These are phyloP conservation scores for Epichloe sibirici DNA, from an alignment of 2,329 filamentous ascomycete species.

Conservation along the genomic window DNA sequence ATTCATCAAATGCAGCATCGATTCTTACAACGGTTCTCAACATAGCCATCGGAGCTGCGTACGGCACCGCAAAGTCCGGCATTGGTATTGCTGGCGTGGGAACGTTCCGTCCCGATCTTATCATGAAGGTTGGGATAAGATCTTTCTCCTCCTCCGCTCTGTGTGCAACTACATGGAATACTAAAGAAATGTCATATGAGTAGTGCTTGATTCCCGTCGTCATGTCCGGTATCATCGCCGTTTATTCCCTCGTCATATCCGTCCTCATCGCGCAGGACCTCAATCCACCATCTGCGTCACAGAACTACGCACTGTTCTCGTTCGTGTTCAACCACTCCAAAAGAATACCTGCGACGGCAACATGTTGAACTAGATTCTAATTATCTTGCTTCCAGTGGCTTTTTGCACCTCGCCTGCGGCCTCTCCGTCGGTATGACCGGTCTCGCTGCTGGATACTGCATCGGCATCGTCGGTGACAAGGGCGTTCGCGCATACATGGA, in stretches of 20 bases:
- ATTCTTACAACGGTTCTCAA: constrained; percentile 7
- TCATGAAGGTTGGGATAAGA: constrained; percentile 65
- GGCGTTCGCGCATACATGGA: constrained; percentile 93
- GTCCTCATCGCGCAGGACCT: constrained; percentile 92
- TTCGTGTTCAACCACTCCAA: constrained; percentile 27
- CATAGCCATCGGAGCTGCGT: constrained; percentile 59
- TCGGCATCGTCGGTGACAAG: constrained; percentile 88
- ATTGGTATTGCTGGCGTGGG: constrained; percentile 80
- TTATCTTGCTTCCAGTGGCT: constrained; percentile 45
- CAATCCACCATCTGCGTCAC: constrained; percentile 48
- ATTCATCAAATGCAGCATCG: neutral
- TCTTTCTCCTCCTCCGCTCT: neutral
- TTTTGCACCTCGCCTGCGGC: constrained; percentile 87
- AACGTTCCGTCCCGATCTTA: constrained; percentile 73
- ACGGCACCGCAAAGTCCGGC: constrained; percentile 78
- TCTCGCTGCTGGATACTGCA: constrained; percentile 88
- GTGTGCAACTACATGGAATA: too few species aligned
- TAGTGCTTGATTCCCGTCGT: constrained; percentile 79
- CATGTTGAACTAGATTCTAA: constrained; percentile 9
- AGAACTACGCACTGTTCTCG: constrained; percentile 74
- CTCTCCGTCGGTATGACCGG: constrained; percentile 86
- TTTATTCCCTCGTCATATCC: constrained; percentile 93
- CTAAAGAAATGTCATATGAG: neutral
- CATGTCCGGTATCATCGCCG: constrained; percentile 98
- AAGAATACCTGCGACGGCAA: neutral